Evolutionary conservation across 1,284 basidiomycete species (phyloP).

Genomic region (Pholiota adiposa): DNA sequence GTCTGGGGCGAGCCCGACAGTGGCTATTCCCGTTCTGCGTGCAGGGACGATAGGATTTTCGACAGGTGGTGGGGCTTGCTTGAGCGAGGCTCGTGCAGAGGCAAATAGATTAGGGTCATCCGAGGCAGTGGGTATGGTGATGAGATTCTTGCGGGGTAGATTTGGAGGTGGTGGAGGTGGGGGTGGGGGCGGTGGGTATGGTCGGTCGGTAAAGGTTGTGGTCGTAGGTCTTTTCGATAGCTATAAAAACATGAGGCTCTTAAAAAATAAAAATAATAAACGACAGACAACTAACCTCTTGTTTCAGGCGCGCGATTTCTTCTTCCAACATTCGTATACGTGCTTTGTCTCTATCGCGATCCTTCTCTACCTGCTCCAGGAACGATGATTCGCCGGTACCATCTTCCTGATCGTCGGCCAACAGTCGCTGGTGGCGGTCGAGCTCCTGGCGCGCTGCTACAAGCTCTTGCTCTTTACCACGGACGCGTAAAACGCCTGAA

Average conservation of each 20-base stretch:
- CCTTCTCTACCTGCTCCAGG: slow-evolving; percentile 39
- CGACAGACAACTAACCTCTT: slow-evolving; percentile 52
- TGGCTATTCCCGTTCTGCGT: slow-evolving; percentile 60
- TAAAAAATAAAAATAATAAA: background rate
- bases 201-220: slow-evolving; percentile 17
- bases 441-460: slow-evolving; percentile 56
- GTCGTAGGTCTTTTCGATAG: slow-evolving; percentile 47
- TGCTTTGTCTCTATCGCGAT: slow-evolving; percentile 59
- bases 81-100: slow-evolving; percentile 64
- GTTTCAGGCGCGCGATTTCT: slow-evolving; percentile 62
- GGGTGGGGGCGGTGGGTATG: slow-evolving; percentile 22
- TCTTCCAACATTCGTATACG: slow-evolving; percentile 68
- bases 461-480: slow-evolving; percentile 65
- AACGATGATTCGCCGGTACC: slow-evolving; percentile 27
- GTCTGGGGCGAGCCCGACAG: slow-evolving; percentile 70
- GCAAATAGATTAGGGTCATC: slow-evolving; percentile 49
- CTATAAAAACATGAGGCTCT: slow-evolving; percentile 32
- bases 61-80: slow-evolving; percentile 56
- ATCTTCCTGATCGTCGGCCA: slow-evolving; percentile 32
- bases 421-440: slow-evolving; percentile 41
- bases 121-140: slow-evolving; percentile 34
- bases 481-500: slow-evolving; percentile 50
- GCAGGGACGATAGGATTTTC: slow-evolving; percentile 60
- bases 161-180: slow-evolving; percentile 54
- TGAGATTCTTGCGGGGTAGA: slow-evolving; percentile 35